Evolutionary conservation across 1,284 basidiomycete genomes (phyloP).

Genomic region (Leucoagaricus sp.): DNA sequence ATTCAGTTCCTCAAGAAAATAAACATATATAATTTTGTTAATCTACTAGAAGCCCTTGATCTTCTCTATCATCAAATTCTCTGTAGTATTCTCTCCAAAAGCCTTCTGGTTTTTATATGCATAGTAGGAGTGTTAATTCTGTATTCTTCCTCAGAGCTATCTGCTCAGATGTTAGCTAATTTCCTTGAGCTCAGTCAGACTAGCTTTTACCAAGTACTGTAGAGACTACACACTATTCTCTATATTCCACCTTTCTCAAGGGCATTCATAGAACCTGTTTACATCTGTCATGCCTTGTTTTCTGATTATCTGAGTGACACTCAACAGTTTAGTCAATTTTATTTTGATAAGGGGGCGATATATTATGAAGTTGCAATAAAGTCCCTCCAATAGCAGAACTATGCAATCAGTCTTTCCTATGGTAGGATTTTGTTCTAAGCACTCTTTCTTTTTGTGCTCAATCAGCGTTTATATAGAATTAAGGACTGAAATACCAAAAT

Average conservation of each 20-base stretch:
- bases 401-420: background rate
- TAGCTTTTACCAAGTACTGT: background rate
- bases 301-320: background rate
- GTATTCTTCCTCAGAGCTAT: background rate
- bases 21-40: background rate
- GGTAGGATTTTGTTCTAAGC: background rate
- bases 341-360: background rate
- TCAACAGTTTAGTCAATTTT: background rate
- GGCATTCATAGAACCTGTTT: background rate
- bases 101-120: background rate
- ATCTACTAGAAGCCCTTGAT: background rate
- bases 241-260: background rate
- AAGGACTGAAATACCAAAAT: background rate
- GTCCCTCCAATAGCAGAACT: background rate
- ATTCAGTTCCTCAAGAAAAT: background rate
- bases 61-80: constrained; percentile 5
- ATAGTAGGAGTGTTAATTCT: background rate
- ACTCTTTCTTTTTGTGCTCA: background rate
- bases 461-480: background rate
- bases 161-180: background rate
- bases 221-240: background rate
- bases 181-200: background rate
- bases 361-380: background rate
- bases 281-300: constrained; percentile 7
- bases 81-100: background rate